Conservation (phyloP, 2,329 filamentous ascomycete genomes). For the Aspergillus cejpii region DNA sequence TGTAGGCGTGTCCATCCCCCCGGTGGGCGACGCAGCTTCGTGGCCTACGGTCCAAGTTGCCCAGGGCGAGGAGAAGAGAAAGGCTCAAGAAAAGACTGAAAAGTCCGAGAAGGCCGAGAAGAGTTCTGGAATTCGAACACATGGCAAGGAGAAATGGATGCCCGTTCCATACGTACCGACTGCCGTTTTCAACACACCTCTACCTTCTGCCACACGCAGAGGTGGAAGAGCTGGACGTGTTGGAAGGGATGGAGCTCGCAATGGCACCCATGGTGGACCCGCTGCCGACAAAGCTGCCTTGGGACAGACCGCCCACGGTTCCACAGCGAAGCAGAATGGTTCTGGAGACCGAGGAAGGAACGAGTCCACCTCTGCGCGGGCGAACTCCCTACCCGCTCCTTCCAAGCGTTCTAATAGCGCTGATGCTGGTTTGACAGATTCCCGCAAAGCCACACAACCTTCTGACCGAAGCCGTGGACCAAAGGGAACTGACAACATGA, state of each 20-base stretch:
- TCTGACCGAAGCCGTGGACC: slow-evolving; percentile 28
- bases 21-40: slow-evolving; percentile 66
- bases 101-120: slow-evolving; percentile 59
- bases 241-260: slow-evolving; percentile 47
- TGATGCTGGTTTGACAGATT: slow-evolving; percentile 28
- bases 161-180: slow-evolving; percentile 74
- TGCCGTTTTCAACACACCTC: slow-evolving; percentile 77
- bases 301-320: slow-evolving; percentile 23
- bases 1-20: slow-evolving; percentile 46
- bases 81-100: slow-evolving; percentile 56
- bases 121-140: slow-evolving; percentile 48
- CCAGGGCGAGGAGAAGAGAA: slow-evolving; percentile 69
- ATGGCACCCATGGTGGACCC: slow-evolving; percentile 33
- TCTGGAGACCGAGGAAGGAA: slow-evolving; percentile 32
- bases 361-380: slow-evolving; percentile 32
- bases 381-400: slow-evolving; percentile 37
- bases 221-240: slow-evolving; percentile 53
- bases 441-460: slow-evolving; percentile 29
- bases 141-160: slow-evolving; percentile 78
- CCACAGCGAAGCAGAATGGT: slow-evolving; percentile 26
- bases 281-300: slow-evolving; percentile 31
- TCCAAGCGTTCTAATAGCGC: slow-evolving; percentile 32
- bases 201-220: slow-evolving; percentile 49
- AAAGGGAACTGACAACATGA: slow-evolving; percentile 30
- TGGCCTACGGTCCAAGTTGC: slow-evolving; percentile 89